Evolutionary conservation across 768 basidiomycete species (phyloP).

Genomic region (Tylopilus vinaceipallidus): DNA sequence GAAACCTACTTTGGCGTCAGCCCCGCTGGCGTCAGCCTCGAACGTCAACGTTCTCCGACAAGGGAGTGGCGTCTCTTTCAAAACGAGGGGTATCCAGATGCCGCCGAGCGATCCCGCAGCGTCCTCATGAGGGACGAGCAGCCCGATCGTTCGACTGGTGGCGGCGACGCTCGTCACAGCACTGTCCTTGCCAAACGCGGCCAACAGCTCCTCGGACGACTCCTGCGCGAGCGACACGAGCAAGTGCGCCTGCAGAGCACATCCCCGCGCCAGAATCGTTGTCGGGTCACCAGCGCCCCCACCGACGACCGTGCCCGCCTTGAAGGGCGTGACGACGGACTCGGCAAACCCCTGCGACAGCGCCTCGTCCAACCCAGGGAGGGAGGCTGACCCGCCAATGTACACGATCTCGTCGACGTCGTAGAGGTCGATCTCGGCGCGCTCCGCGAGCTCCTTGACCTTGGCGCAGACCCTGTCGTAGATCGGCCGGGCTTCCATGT

Average conservation of each 20-base stretch:
- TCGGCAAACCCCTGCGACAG: conserved; percentile 55
- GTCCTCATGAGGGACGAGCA: conserved; percentile 56
- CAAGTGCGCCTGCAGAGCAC: conserved; percentile 69
- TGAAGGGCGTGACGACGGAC: conserved; percentile 63
- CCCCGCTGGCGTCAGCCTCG: conserved; percentile 49
- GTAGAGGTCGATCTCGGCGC: conserved; percentile 55
- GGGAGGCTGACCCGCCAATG: conserved; percentile 69
- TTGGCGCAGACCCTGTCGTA: conserved; percentile 56
- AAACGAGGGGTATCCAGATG: conserved; percentile 61
- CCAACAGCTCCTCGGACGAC: conserved; percentile 49
- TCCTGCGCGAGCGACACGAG: conserved; percentile 48
- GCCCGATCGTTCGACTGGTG: conserved; percentile 61
- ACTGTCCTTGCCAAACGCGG: conserved; percentile 46
- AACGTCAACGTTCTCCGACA: conserved; percentile 58
- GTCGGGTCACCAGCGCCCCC: conserved; percentile 78
- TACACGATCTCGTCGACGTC: conserved; percentile 80
- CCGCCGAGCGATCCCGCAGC: conserved; percentile 49
- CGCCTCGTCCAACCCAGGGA: conserved; percentile 73
- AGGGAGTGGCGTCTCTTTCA: conserved; percentile 72
- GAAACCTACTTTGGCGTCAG: conserved; percentile 44
- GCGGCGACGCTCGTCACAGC: conserved; percentile 47
- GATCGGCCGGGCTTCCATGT: conserved; percentile 57
- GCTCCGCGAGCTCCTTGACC: conserved; percentile 50
- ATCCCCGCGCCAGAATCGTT: conserved; percentile 73
- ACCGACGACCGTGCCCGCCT: conserved; percentile 62